Evolutionary conservation across 208 protist genomes (phyloP).

Genomic region (Wallacemonas rigidus): DNA sequence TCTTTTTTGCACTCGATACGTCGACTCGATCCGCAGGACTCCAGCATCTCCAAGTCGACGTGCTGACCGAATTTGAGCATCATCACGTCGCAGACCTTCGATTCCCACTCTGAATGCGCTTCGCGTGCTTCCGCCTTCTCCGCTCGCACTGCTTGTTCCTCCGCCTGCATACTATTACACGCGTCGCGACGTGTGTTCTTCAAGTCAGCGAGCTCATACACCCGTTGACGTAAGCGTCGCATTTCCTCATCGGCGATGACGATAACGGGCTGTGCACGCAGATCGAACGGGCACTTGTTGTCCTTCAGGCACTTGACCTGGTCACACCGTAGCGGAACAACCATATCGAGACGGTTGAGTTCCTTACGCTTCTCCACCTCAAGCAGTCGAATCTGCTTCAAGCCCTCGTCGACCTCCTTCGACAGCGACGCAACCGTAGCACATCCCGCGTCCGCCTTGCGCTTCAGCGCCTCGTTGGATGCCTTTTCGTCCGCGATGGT

Average conservation of each 20-base stretch:
- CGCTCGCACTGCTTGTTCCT: constrained; percentile 70
- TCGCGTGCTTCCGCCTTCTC: constrained; percentile 71
- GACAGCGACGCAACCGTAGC: constrained; percentile 44
- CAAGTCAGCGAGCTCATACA: constrained; percentile 77
- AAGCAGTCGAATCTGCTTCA: constrained; percentile 87
- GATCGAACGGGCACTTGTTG: constrained; percentile 45
- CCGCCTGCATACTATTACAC: constrained; percentile 51
- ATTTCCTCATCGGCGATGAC: constrained; percentile 81
- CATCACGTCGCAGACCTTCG: constrained; percentile 92
- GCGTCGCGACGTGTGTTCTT: constrained; percentile 61
- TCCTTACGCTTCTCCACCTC: constrained; percentile 93
- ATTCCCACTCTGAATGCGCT: constrained; percentile 81
- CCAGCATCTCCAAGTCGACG: constrained; percentile 93
- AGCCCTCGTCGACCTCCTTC: constrained; percentile 70
- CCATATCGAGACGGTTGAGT: constrained; percentile 95
- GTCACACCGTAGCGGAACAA: constrained; percentile 83
- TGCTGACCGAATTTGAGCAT: constrained; percentile 95
- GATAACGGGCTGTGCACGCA: constrained; percentile 56
- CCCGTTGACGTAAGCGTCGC: constrained; percentile 61
- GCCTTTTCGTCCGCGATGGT: constrained; percentile 70
- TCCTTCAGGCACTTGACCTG: constrained; percentile 80
- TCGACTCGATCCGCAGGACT: constrained; percentile 84
- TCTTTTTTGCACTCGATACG: constrained; percentile 90
- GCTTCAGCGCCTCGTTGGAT: constrained; percentile 23
- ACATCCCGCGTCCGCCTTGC: constrained; percentile 36